Conservation (phyloP, 768 basidiomycete species). For the Lactarius akahatsu region DNA sequence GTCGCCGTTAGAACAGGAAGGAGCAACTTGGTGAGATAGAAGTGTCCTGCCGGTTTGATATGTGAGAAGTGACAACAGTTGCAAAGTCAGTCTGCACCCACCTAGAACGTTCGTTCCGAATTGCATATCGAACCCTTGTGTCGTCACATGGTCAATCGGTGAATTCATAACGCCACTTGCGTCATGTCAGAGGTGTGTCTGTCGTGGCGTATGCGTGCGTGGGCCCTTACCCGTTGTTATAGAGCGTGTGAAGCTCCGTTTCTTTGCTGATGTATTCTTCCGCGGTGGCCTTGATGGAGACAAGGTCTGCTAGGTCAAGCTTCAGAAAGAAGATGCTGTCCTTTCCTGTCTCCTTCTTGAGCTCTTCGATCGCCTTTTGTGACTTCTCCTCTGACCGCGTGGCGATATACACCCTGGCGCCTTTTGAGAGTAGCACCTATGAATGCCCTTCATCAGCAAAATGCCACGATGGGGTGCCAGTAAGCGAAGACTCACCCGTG, state of each 20-base stretch:
- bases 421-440: slow-evolving; percentile 21
- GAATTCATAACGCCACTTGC: slow-evolving; percentile 21
- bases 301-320: slow-evolving; percentile 17
- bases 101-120: slow-evolving; percentile 30
- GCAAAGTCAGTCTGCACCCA: neutral
- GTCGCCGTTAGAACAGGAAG: slow-evolving; percentile 33
- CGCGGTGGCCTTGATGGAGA: neutral
- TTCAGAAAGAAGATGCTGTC: slow-evolving; percentile 16
- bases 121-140: slow-evolving; percentile 30
- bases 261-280: slow-evolving; percentile 22
- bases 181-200: neutral
- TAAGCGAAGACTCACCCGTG: slow-evolving; percentile 2
- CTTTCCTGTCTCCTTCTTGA: slow-evolving; percentile 19
- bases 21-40: slow-evolving; percentile 30
- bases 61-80: neutral
- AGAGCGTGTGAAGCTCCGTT: slow-evolving; percentile 13
- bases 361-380: slow-evolving; percentile 6
- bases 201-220: too few species aligned
- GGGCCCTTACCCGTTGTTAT: slow-evolving; percentile 12
- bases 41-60: slow-evolving; percentile 25
- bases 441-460: neutral
- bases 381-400: slow-evolving; percentile 7
- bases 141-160: slow-evolving; percentile 19
- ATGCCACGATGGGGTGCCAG: neutral
- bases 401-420: slow-evolving; percentile 27